Conservation (phyloP, 805 yeast genomes). For the Kodamaea kaohsiungensis region DNA sequence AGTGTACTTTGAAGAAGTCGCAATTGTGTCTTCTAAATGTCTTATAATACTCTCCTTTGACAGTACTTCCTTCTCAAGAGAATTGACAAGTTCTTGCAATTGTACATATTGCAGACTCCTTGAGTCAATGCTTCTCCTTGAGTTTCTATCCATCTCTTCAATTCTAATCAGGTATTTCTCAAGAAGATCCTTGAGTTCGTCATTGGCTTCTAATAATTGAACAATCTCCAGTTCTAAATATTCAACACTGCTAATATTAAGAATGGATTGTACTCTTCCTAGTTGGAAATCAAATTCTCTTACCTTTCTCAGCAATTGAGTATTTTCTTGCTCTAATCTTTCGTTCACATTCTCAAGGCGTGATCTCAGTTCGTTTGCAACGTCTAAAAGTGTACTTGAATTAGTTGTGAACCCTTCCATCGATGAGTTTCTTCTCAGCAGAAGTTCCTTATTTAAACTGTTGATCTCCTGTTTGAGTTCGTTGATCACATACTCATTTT, state of each 20-base stretch:
- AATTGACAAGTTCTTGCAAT: not conserved
- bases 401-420: not conserved
- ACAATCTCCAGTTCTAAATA: conserved; percentile 11
- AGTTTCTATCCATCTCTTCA: conserved; percentile 5
- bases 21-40: not conserved
- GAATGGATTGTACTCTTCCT: conserved; percentile 7
- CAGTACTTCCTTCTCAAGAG: not conserved
- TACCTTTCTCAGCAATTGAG: conserved; percentile 7
- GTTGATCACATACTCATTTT: conserved; percentile 5
- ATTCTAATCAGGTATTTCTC: conserved; percentile 7
- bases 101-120: not conserved
- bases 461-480: conserved; percentile 8
- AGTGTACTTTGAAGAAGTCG: not conserved
- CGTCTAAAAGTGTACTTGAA: conserved; percentile 3
- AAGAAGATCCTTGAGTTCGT: conserved; percentile 12
- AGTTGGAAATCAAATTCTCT: conserved; percentile 1
- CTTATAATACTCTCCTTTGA: conserved; percentile 3
- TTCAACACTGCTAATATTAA: conserved; percentile 6
- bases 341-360: conserved; percentile 6
- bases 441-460: conserved; percentile 6
- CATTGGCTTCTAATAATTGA: conserved; percentile 14
- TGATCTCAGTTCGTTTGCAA: conserved; percentile 9
- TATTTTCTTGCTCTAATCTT: conserved; percentile 7
- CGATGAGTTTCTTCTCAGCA: not conserved
- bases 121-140: not conserved